Evolutionary conservation across 129 eudicot species (phyloP), one percentile per base, ranked within the genome.

Genomic region (Tagetes patula): DNA sequence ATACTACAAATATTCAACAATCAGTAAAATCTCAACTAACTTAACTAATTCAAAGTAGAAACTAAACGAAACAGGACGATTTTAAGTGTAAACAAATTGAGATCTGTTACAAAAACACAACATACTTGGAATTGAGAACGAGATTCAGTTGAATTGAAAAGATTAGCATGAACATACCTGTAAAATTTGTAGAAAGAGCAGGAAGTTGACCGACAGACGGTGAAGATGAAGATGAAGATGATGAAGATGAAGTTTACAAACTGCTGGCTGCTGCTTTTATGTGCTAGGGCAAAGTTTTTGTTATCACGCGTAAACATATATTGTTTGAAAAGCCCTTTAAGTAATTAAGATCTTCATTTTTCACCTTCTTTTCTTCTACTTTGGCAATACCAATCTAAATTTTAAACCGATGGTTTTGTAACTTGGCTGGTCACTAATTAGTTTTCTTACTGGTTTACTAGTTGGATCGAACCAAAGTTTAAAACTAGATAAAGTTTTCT

Each of bases 251-350:
- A n/a, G n/a, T n/a, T n/a, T n/a, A n/a, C 12, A n/a, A 5, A 30
- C 48, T 30, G 72, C 72, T 65, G 78, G 65, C 79, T 75, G 72
- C 43, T 55, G 72, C n/a, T 62, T 75, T 75, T 75, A 65, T 39
- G 1, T 63, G 34, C 65, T 75, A 75, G 79, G 79, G 79, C 78
- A 63, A 64, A 69, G 13, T 75, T 27, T 75, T 75, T 45, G 33
- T 49, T 50, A 66, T 64, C 61, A 65, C 61, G 34, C 32, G 12
- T 20, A 5, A 7, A 38, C 41, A 65, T 27, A 65, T 75, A 32
- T 50, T 75, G 2, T 43, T 39, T 47, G 3, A 65, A 41, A 4
- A 30, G 79, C 34, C 79, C 79, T 65, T 75, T 40, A 50, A 75
- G 55, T 65, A 49, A 40, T 0, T 50, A 6, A 10, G 2, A 2